Conservation (phyloP, 2,329 filamentous ascomycete species). For the Penicillium sp. region DNA sequence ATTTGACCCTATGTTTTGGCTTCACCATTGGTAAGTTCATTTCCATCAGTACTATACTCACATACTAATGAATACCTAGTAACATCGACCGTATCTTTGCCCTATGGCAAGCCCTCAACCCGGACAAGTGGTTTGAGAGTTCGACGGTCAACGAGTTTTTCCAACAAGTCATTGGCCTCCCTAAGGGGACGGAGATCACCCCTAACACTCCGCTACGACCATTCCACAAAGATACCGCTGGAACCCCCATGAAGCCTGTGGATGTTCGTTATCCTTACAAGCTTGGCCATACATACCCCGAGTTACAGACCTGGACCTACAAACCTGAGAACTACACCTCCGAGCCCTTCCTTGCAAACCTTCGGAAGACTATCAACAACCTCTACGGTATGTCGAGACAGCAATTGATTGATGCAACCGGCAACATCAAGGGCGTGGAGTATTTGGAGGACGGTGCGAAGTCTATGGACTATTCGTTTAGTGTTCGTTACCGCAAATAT, state of each 20-base stretch:
- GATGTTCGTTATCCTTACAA: conserved; percentile 57
- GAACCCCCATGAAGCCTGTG: conserved; percentile 67
- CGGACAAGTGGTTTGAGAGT: conserved; percentile 57
- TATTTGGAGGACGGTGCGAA: neutral
- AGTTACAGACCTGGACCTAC: conserved; percentile 37
- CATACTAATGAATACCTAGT: neutral
- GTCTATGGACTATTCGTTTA: conserved; percentile 9
- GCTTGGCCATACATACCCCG: conserved; percentile 76
- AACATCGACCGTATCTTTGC: conserved; percentile 69
- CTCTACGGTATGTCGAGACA: conserved; percentile 9
- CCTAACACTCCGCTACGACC: conserved; percentile 46
- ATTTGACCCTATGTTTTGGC: conserved; percentile 77
- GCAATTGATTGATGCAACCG: neutral
- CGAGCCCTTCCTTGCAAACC: neutral
- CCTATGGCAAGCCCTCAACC: conserved; percentile 74
- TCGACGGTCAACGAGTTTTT: conserved; percentile 33
- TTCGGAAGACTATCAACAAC: conserved; percentile 1
- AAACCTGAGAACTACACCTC: neutral
- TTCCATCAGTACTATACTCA: too few relatives aligned
- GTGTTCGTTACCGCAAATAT: conserved; percentile 10
- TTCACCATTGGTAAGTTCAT: conserved; percentile 60
- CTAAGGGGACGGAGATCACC: neutral
- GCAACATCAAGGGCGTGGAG: conserved; percentile 3
- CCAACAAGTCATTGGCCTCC: neutral
- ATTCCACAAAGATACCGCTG: conserved; percentile 57